Evolutionary conservation across 2,329 filamentous ascomycete species (phyloP).

Genomic region (Clarireedia homoeocarpa): DNA sequence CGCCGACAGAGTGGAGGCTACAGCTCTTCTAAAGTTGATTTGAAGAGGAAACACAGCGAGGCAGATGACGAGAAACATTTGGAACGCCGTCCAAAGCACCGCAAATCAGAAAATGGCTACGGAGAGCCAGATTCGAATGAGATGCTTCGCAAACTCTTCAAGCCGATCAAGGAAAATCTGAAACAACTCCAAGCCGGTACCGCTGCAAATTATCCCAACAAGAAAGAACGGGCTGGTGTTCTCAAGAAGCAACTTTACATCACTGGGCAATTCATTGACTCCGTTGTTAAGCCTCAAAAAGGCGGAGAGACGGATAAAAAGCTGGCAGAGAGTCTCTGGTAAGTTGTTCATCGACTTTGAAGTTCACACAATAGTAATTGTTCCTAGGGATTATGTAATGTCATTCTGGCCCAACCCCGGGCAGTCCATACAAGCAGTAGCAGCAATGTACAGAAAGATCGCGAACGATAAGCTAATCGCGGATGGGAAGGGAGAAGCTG

Average conservation of each 20-base stretch:
- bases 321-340: constrained; percentile 27
- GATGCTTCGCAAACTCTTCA: constrained; percentile 32
- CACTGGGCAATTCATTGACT: constrained; percentile 55
- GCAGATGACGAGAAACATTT: constrained; percentile 42
- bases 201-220: constrained; percentile 53
- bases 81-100: constrained; percentile 43
- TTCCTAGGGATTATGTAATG: constrained; percentile 27
- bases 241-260: constrained; percentile 53
- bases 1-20: constrained; percentile 18
- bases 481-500: neutral
- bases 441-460: constrained; percentile 27
- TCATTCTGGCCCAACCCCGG: constrained; percentile 27
- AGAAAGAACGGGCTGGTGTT: constrained; percentile 52
- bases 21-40: constrained; percentile 32
- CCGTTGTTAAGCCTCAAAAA: constrained; percentile 17
- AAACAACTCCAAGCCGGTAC: constrained; percentile 52
- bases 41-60: constrained; percentile 54
- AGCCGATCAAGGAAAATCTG: constrained; percentile 53
- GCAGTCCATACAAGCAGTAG: constrained; percentile 20
- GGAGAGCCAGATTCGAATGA: constrained; percentile 13
- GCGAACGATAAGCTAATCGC: constrained; percentile 8
- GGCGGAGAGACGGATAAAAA: constrained; percentile 18
- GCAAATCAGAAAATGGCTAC: constrained; percentile 43
- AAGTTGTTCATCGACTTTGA: constrained; percentile 9
- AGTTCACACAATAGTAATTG: constrained; percentile 13